Evolutionary conservation across 78 protist genomes (phyloP).

Genomic region (Blattamonas nauphoetae): DNA sequence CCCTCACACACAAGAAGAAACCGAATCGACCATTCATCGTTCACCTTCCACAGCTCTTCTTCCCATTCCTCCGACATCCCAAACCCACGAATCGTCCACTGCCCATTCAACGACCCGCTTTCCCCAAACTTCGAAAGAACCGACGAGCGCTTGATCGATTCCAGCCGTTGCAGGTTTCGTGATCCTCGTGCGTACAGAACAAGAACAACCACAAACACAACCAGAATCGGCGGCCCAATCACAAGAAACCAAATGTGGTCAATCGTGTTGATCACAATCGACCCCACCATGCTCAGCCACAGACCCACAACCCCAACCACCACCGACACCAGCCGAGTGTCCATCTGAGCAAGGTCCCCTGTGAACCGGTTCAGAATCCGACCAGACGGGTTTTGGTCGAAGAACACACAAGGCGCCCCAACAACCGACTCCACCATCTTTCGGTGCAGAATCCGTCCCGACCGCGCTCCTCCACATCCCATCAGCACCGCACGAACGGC

Average conservation of each 20-base stretch:
- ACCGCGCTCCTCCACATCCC: not conserved
- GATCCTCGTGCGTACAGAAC: not conserved
- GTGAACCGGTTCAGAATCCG: not conserved
- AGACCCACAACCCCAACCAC: not conserved
- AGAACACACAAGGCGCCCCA: not conserved
- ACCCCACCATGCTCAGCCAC: not conserved
- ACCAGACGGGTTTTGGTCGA: not conserved
- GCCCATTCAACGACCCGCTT: not conserved
- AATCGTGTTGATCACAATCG: not conserved
- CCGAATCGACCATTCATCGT: not conserved
- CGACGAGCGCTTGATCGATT: slow-evolving; percentile 5
- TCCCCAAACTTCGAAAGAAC: not conserved
- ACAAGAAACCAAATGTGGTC: not conserved
- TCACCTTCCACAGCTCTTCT: not conserved
- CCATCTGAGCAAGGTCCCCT: not conserved
- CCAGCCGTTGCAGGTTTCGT: slow-evolving; percentile 5
- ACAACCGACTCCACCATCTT: not conserved
- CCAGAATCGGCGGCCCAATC: not conserved
- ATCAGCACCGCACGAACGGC: not conserved
- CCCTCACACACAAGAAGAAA: not conserved
- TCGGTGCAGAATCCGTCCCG: not conserved
- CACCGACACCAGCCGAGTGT: not conserved
- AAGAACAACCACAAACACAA: not conserved
- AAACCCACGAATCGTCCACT: not conserved
- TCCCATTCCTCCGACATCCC: not conserved